Conservation (phyloP, 768 basidiomycete genomes). For the Pleurotus platypus region DNA sequence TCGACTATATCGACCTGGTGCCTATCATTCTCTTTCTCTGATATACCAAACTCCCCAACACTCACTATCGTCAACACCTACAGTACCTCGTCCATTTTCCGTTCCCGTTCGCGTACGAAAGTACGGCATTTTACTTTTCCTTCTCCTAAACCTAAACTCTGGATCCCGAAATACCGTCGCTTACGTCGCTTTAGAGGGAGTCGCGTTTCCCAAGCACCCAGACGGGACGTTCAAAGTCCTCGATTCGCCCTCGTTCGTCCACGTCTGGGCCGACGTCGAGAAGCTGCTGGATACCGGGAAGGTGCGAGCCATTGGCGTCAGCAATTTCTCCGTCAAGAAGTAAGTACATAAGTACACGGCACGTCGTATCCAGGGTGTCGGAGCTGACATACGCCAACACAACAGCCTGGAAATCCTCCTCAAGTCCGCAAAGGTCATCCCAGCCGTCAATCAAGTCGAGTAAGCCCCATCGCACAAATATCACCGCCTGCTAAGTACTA, state of each 20-base stretch:
- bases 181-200: constrained; percentile 6
- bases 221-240: constrained; percentile 30
- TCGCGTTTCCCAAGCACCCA: constrained; percentile 20
- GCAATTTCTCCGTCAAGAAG: constrained; percentile 60
- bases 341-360: constrained; percentile 17
- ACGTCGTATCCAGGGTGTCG: neutral
- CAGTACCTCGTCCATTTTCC: constrained; percentile 55
- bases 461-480: constrained; percentile 7
- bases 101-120: constrained; percentile 28
- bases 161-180: too few species aligned
- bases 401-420: constrained; percentile 34
- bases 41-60: constrained; percentile 11
- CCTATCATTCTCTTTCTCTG: neutral
- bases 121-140: constrained; percentile 12
- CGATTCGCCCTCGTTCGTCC: constrained; percentile 29
- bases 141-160: too few species aligned
- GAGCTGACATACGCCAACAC: too few species aligned
- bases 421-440: constrained; percentile 36
- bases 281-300: constrained; percentile 42
- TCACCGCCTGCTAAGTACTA: neutral
- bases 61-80: too few species aligned
- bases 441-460: constrained; percentile 49
- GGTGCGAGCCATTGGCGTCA: constrained; percentile 51
- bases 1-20: constrained; percentile 45
- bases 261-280: constrained; percentile 51